Conservation (phyloP, 805 yeast genomes). For the Saccharomycopsis sp. region DNA sequence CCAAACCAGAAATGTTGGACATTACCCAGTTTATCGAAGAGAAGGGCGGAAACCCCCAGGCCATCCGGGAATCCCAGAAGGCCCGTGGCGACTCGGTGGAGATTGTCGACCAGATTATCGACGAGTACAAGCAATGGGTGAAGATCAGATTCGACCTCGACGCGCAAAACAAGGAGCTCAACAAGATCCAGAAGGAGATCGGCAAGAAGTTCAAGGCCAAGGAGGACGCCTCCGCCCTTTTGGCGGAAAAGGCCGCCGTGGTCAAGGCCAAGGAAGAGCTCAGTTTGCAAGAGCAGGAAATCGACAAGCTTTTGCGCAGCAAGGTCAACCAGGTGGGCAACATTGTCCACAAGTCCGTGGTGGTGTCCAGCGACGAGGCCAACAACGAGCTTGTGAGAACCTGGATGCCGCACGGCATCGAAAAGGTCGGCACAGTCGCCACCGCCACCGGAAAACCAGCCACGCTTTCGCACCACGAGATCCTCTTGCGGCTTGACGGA, state of each 20-base stretch:
- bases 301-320: slow-evolving; percentile 63
- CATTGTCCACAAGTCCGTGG: slow-evolving; percentile 88
- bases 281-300: slow-evolving; percentile 63
- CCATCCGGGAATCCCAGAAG: slow-evolving; percentile 78
- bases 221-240: slow-evolving; percentile 83
- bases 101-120: slow-evolving; percentile 89
- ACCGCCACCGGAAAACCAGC: slow-evolving; percentile 75
- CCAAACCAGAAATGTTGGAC: slow-evolving; percentile 67
- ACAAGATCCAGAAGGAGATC: slow-evolving; percentile 87
- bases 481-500: slow-evolving; percentile 88
- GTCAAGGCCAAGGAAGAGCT: slow-evolving; percentile 63
- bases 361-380: slow-evolving; percentile 80
- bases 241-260: slow-evolving; percentile 73
- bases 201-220: slow-evolving; percentile 90
- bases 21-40: slow-evolving; percentile 87
- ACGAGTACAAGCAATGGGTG: slow-evolving; percentile 89
- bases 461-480: slow-evolving; percentile 88
- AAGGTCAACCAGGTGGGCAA: slow-evolving; percentile 92
- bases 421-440: slow-evolving; percentile 55
- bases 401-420: slow-evolving; percentile 76
- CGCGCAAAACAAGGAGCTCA: slow-evolving; percentile 79
- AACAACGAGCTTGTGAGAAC: slow-evolving; percentile 81
- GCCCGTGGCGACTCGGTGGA: slow-evolving; percentile 95
- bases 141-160: slow-evolving; percentile 84
- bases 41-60: slow-evolving; percentile 94